Base-by-base conservation (phyloP, 1,139 yeast species). In the Lodderomyces elongisporus region DNA sequence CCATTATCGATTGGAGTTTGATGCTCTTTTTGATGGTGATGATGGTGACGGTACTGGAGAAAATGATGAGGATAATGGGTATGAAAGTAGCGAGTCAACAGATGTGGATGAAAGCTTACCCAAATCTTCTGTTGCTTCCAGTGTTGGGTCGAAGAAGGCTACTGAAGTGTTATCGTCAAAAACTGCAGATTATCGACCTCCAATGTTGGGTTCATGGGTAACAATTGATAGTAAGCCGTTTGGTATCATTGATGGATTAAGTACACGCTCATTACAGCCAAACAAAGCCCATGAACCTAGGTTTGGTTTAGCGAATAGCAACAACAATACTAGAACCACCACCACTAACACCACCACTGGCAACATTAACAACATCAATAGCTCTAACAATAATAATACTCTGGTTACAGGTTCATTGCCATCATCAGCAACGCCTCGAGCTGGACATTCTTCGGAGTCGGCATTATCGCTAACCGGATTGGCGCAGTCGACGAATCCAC, bases 231-330 rank as follows among this genome's bases (percentile, higher is more conserved):
- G 75, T 33, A 79, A 85, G 47, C 96, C 96, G 0, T 87, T 84
- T 58, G 94, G 96, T 17, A 87, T 91, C 39, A 89, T 91, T 47
- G 97, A 91, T 54, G 97, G 98, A 4, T 68, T 85, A 22, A 79
- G 95, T 1, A 91, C 97, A 0, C 68, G 96, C 37, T 80, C 94
- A 2, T 65, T 88, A 37, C 58, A 44, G 13, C 38, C 33, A 25
- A 36, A 25, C 17, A 30, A 31, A 21, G 17, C 25, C 6, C 33
- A 30, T 10, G 40, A 36, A 18, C 40, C 40, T 13, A 30, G 40
- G 22, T 16, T 13, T 27, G 26, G 26, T 13, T 9, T 6, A 10
- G 8, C 15, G 13, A 10, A 20, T 20, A 23, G 12, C 25, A 27
- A n/a, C 20, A 27, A n/a, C n/a, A n/a, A n/a, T n/a, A n/a, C n/a